These are phyloP conservation scores for Phyllosticta citribraziliensis DNA, from an alignment of 2,329 filamentous ascomycete genomes.

Conservation along the genomic window DNA sequence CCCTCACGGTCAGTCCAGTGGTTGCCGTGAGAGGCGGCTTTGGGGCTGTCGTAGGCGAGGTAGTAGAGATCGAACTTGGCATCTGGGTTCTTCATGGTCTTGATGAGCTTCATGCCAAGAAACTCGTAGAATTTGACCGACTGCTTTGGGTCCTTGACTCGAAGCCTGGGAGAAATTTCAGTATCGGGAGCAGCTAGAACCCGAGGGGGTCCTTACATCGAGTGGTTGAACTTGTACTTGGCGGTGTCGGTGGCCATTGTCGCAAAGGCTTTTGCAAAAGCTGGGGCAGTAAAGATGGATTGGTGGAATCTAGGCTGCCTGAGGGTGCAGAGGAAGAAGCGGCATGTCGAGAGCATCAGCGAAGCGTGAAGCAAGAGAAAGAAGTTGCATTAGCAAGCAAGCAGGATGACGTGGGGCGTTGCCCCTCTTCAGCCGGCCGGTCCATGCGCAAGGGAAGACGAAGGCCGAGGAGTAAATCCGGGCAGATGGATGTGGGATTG, in stretches of 20 bases:
- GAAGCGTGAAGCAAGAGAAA: neutral
- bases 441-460: neutral
- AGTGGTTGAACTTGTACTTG: conserved; percentile 57
- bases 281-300: conserved; percentile 9
- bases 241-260: conserved; percentile 48
- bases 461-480: neutral
- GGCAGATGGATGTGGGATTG: neutral
- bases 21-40: conserved; percentile 62
- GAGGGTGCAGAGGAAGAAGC: conserved; percentile 2
- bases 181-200: neutral
- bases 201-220: conserved; percentile 36
- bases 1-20: conserved; percentile 77
- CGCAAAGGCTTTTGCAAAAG: conserved; percentile 26
- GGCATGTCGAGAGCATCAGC: conserved; percentile 1
- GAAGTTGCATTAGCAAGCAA: neutral
- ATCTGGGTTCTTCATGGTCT: conserved; percentile 73
- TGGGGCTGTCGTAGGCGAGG: conserved; percentile 72
- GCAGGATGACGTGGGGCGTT: conserved; percentile 7
- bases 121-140: conserved; percentile 87
- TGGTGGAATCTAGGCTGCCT: neutral
- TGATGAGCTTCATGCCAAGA: conserved; percentile 75
- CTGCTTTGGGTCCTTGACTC: conserved; percentile 85
- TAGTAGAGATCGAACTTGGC: conserved; percentile 95
- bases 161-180: conserved; percentile 52
- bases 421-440: conserved; percentile 1